phyloP scores from a whole-genome alignment of 106 monocot species.

The Hemerocallis citrina region DNA sequence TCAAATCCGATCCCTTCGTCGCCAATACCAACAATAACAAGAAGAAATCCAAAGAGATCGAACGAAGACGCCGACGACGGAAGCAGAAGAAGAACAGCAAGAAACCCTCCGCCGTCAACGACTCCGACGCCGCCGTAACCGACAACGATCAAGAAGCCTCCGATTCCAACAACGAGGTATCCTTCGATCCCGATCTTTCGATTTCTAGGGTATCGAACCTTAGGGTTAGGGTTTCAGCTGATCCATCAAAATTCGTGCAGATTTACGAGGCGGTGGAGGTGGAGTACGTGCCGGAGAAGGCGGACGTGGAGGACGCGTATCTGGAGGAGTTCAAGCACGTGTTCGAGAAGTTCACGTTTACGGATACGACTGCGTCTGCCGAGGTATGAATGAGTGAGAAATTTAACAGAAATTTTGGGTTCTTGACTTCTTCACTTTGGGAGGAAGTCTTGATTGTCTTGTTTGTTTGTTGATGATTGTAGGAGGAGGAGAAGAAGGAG shows the following conservation, averaged over 20 bases:
- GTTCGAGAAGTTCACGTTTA: conserved; percentile 76
- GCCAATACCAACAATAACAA: conserved; percentile 25
- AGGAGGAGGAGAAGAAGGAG: conserved; percentile 62
- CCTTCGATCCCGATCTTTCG: not conserved
- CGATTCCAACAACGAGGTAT: conserved; percentile 32
- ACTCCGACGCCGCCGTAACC: conserved; percentile 21
- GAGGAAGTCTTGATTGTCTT: conserved; percentile 1
- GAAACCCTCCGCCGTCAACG: conserved; percentile 18
- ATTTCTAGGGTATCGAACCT: not conserved
- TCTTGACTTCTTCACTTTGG: not conserved
- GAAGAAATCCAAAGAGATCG: conserved; percentile 70
- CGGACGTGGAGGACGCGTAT: conserved; percentile 53
- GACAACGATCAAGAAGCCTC: conserved; percentile 28
- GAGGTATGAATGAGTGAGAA: conserved; percentile 28
- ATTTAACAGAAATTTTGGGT: too few relatives aligned
- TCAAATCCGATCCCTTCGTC: conserved; percentile 5
- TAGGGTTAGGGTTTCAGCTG: not conserved
- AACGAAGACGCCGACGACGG: conserved; percentile 73
- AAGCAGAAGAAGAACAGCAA: conserved; percentile 87
- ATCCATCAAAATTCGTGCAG: conserved; percentile 11
- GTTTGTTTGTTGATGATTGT: not conserved
- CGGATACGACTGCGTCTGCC: conserved; percentile 28
- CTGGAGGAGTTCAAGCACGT: conserved; percentile 77
- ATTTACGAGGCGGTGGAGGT: conserved; percentile 59
- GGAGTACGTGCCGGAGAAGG: conserved; percentile 88